Base-by-base conservation (phyloP, 116 monocot genomes). In the Trichopus zeylanicus region DNA sequence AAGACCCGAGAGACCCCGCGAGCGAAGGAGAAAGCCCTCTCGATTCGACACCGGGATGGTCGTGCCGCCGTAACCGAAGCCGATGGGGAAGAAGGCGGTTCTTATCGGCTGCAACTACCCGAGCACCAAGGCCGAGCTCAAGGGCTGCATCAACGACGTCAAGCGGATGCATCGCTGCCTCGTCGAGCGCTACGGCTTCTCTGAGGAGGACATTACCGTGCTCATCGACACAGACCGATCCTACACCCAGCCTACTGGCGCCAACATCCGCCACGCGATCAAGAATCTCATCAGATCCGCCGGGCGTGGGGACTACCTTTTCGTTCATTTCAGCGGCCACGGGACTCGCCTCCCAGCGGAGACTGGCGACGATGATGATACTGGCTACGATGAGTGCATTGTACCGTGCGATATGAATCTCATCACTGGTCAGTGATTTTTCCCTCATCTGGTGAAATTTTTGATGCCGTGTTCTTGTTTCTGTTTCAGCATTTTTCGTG, bases 391-490 rank as follows among this genome's bases (percentile, higher is more conserved):
- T 31, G 70, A 80, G 70, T 80, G 79, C 62, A 80, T 80, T 61
- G 79, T 74, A 26, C 79, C 79, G 33, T 64, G 60, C 56, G 79
- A 81, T 63, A 81, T 81, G 81, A 81, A 81, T 61, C 76, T 81
- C 59, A 81, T 81, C 69, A 81, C 76, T 18, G 81, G 81, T 81
- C n/a, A 2, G 30, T 31, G 39, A 1, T 29, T 37, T 28, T 46
- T 18, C 11, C 22, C 23, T 34, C 20, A n/a, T 59, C 20, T 38
- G 19, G 34, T 59, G 2, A 19, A n/a, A n/a, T n/a, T n/a, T n/a
- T n/a, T n/a, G n/a, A n/a, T n/a, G n/a, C n/a, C n/a, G n/a, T n/a
- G n/a, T n/a, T n/a, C n/a, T n/a, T n/a, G n/a, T n/a, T n/a, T n/a
- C n/a, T n/a, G n/a, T n/a, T n/a, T n/a, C n/a, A n/a, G n/a, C n/a